Conservation (phyloP, 1,284 basidiomycete genomes). For the Tilletia horrida region DNA sequence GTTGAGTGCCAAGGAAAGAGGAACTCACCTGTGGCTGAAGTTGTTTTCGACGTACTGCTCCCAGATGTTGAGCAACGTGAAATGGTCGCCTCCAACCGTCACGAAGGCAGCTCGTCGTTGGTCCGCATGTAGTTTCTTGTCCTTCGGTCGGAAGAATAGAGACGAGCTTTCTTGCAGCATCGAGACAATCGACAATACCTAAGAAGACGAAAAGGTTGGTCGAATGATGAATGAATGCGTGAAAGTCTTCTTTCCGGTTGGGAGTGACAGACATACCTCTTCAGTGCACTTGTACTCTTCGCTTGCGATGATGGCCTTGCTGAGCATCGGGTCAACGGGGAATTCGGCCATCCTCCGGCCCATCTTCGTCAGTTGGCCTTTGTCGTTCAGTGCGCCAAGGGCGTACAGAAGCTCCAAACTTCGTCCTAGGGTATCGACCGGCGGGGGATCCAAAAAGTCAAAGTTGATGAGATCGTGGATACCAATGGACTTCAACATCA, state of each 20-base stretch:
- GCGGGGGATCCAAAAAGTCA: conserved; percentile 67
- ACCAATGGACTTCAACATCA: conserved; percentile 65
- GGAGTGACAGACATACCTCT: conserved; percentile 64
- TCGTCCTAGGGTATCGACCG: conserved; percentile 95
- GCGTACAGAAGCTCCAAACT: conserved; percentile 91
- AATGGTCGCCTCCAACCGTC: conserved; percentile 93
- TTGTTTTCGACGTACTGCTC: conserved; percentile 97
- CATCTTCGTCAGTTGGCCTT: conserved; percentile 91
- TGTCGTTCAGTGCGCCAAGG: conserved; percentile 89
- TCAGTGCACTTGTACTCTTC: conserved; percentile 94
- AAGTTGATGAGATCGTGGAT: conserved; percentile 66
- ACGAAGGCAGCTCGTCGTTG: conserved; percentile 95
- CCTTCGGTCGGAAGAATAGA: conserved; percentile 93
- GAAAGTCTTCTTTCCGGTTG: background rate
- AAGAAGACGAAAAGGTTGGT: conserved; percentile 11
- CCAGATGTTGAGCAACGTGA: conserved; percentile 94
- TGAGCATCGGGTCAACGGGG: conserved; percentile 95
- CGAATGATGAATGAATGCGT: background rate
- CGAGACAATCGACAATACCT: conserved; percentile 91
- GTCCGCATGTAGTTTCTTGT: conserved; percentile 65
- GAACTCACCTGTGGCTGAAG: conserved; percentile 62
- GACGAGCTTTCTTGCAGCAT: conserved; percentile 96
- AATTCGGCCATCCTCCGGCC: conserved; percentile 98
- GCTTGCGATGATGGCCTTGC: conserved; percentile 90
- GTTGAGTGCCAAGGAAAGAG: conserved; percentile 60